A percentile compares a stretch with the other conserved stretches of the same genome.
phyloP scores from a whole-genome alignment of 2,329 filamentous ascomycete genomes.

The Arachnomyces sp. region DNA sequence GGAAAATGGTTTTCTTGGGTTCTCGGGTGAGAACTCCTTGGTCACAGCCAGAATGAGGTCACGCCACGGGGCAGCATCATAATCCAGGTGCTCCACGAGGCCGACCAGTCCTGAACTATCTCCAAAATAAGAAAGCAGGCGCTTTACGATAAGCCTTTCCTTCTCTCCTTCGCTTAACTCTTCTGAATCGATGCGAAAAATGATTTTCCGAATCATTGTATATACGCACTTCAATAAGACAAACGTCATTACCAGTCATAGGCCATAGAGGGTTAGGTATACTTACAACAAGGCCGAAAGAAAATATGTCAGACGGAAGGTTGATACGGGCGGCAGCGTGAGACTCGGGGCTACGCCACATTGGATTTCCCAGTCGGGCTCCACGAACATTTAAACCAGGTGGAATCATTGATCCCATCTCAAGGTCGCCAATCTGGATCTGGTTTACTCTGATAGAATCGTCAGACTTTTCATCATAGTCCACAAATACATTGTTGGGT shows the following conservation, averaged over 20 bases:
- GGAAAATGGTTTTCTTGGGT: conserved; percentile 19
- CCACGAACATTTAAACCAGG: conserved; percentile 7
- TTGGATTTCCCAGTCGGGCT: conserved; percentile 7
- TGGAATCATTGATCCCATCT: conserved; percentile 5
- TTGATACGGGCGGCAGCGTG: conserved; percentile 7
- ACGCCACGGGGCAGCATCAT: too few species aligned
- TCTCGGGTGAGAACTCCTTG: too few species aligned
- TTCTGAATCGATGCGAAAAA: neutral
- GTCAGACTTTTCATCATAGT: conserved; percentile 2
- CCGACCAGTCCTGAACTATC: neutral
- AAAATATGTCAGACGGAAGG: conserved; percentile 5
- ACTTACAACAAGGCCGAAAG: conserved; percentile 8
- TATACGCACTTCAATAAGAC: neutral
- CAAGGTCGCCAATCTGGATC: conserved; percentile 6
- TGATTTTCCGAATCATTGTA: conserved; percentile 4
- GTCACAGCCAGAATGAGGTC: too few species aligned
- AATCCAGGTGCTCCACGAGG: conserved; percentile 1
- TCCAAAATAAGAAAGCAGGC: conserved; percentile 7
- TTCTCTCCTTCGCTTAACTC: neutral
- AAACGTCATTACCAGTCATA: neutral
- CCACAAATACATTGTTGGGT: conserved; percentile 9
- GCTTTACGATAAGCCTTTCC: conserved; percentile 4
- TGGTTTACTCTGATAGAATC: conserved; percentile 1
- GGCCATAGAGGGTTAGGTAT: neutral
- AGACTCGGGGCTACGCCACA: conserved; percentile 8